Conservation (phyloP, 352 stramenopile species). For the Phytophthora citricola region DNA sequence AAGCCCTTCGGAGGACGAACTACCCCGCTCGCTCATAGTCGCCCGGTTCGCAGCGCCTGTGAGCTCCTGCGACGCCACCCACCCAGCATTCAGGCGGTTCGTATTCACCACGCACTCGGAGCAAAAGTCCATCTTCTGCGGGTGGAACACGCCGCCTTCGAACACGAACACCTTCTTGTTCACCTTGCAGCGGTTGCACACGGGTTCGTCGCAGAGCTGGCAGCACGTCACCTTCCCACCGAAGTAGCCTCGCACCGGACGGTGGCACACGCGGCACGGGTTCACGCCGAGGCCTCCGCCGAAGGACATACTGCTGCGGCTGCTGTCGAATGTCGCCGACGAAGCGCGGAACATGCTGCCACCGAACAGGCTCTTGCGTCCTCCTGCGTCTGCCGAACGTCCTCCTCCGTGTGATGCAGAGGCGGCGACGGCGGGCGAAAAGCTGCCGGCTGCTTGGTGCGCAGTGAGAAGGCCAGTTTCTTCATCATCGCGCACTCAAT, state of each 20-base stretch:
- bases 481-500: conserved; percentile 74
- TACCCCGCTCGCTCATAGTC: conserved; percentile 26
- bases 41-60: conserved; percentile 20
- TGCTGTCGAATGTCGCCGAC: conserved; percentile 32
- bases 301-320: conserved; percentile 27
- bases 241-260: conserved; percentile 32
- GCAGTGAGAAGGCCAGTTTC: conserved; percentile 69
- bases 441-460: conserved; percentile 36
- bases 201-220: conserved; percentile 42
- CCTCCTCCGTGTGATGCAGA: conserved; percentile 29
- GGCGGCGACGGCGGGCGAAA: conserved; percentile 27
- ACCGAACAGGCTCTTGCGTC: conserved; percentile 29
- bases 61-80: conserved; percentile 67
- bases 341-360: conserved; percentile 31
- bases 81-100: conserved; percentile 54
- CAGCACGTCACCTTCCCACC: conserved; percentile 37
- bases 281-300: conserved; percentile 3
- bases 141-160: conserved; percentile 52
- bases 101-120: conserved; percentile 53
- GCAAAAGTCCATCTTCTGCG: conserved; percentile 77
- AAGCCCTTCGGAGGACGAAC: conserved; percentile 23
- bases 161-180: conserved; percentile 59
- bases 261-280: conserved; percentile 36
- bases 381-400: conserved; percentile 24
- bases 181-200: conserved; percentile 53